Percentiles rank a stretch among this genome's conserved stretches.
phyloP scores from a whole-genome alignment of 768 basidiomycete species.

The Dacryopinax spathularia region DNA sequence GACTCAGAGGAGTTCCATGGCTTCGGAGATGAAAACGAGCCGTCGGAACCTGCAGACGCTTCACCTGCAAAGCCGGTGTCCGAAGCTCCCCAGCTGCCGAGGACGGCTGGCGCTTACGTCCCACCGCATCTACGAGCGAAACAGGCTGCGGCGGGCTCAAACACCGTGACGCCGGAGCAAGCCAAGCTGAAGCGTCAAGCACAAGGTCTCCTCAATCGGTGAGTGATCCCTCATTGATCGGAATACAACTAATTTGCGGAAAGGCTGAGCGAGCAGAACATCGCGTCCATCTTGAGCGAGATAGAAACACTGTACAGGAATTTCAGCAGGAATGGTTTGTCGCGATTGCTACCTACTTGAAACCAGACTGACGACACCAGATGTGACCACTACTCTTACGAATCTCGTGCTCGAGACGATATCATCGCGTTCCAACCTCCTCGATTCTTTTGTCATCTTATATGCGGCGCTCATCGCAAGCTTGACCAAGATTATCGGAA shows the following conservation, averaged over 20 bases:
- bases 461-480: slow-evolving; percentile 74
- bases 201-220: slow-evolving; percentile 84
- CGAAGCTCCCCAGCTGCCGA: slow-evolving; percentile 15
- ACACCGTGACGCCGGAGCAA: slow-evolving; percentile 30
- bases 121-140: slow-evolving; percentile 56
- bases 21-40: slow-evolving; percentile 19
- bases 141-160: slow-evolving; percentile 16
- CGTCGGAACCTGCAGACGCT: slow-evolving; percentile 20
- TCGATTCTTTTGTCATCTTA: slow-evolving; percentile 81
- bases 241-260: slow-evolving; percentile 3
- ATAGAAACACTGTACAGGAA: slow-evolving; percentile 67
- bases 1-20: slow-evolving; percentile 10
- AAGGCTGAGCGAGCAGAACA: slow-evolving; percentile 85
- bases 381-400: slow-evolving; percentile 69
- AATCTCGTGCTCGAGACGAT: slow-evolving; percentile 64
- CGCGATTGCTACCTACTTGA: slow-evolving; percentile 1
- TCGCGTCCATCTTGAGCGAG: slow-evolving; percentile 53
- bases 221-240: slow-evolving; percentile 11
- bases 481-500: slow-evolving; percentile 64
- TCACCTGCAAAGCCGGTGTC: background rate
- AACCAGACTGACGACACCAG: slow-evolving; percentile 27
- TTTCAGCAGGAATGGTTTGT: slow-evolving; percentile 60
- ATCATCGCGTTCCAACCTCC: slow-evolving; percentile 59
- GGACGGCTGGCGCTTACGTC: slow-evolving; percentile 44
- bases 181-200: slow-evolving; percentile 56